phyloP scores from a whole-genome alignment of 148 eudicot genomes.

The Talinum fruticosum region DNA sequence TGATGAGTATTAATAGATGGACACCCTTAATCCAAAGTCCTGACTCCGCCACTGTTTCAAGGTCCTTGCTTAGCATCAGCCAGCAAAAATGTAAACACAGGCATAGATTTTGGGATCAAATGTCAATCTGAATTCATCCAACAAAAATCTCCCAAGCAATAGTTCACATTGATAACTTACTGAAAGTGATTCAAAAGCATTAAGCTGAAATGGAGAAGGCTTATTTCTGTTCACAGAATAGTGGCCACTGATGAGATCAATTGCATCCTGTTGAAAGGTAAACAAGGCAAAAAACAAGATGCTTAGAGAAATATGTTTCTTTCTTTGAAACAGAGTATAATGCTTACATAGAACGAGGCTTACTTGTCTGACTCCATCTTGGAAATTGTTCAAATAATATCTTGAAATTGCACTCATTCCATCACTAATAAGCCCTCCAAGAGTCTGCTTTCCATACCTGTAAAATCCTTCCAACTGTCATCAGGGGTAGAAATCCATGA shows the following conservation, averaged over 20 bases:
- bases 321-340: neutral
- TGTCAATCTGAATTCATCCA: neutral
- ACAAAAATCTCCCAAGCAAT: neutral
- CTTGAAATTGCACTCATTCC: slow-evolving; percentile 92
- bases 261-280: slow-evolving; percentile 71
- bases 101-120: neutral
- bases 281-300: neutral
- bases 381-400: slow-evolving; percentile 89
- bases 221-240: slow-evolving; percentile 58
- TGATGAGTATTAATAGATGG: too few species aligned
- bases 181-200: slow-evolving; percentile 55
- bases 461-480: slow-evolving; percentile 12
- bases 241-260: slow-evolving; percentile 87
- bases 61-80: neutral
- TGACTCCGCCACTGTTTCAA: too few species aligned
- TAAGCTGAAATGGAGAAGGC: slow-evolving; percentile 62
- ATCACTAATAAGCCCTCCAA: slow-evolving; percentile 74
- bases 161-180: slow-evolving; percentile 39
- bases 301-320: slow-evolving; percentile 6
- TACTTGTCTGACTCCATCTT: slow-evolving; percentile 93
- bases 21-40: too few species aligned
- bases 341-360: slow-evolving; percentile 15
- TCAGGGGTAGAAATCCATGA: neutral
- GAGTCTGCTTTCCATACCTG: slow-evolving; percentile 89
- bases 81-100: slow-evolving; percentile 5